phyloP scores from a whole-genome alignment of 1,139 yeast species.

The Yamadazyma siamensis region DNA sequence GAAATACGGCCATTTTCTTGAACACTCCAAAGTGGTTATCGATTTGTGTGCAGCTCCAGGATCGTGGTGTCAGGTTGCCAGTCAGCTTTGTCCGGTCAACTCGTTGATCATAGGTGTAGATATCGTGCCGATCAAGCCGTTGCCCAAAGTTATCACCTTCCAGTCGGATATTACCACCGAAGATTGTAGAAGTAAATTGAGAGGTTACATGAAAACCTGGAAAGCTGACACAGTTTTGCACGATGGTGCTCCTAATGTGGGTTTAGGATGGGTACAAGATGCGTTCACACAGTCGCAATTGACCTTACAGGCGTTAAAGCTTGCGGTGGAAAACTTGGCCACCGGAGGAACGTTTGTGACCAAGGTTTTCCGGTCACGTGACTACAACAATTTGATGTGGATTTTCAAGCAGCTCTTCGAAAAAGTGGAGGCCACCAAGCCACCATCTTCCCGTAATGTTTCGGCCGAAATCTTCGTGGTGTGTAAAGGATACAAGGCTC shows the following conservation, averaged over 20 bases:
- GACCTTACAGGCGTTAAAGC: conserved; percentile 85
- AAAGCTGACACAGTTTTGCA: conserved; percentile 97
- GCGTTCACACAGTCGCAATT: conserved; percentile 97
- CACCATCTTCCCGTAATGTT: conserved; percentile 97
- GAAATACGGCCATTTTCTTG: conserved; percentile 91
- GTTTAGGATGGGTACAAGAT: conserved; percentile 99
- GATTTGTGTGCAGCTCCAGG: conserved; percentile 99
- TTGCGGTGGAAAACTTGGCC: conserved; percentile 90
- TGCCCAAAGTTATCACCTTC: conserved; percentile 90
- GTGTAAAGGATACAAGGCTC: conserved; percentile 94
- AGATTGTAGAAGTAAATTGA: conserved; percentile 88
- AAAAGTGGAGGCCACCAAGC: conserved; percentile 96
- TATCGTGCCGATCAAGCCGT: conserved; percentile 91
- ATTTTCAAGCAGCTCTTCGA: conserved; percentile 93
- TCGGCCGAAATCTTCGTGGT: conserved; percentile 98
- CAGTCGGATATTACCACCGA: conserved; percentile 98
- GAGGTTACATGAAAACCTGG: conserved; percentile 98
- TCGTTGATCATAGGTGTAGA: conserved; percentile 96
- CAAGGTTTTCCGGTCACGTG: conserved; percentile 94
- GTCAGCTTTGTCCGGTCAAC: conserved; percentile 86
- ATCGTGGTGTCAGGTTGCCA: conserved; percentile 99
- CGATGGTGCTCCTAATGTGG: conserved; percentile 99
- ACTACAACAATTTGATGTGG: conserved; percentile 96
- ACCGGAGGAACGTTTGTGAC: conserved; percentile 98
- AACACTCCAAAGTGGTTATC: conserved; percentile 93